Evolutionary conservation across 1,139 yeast species (phyloP), one percentile per base, ranked within the genome.

Genomic region (Hyphopichia burtonii): DNA sequence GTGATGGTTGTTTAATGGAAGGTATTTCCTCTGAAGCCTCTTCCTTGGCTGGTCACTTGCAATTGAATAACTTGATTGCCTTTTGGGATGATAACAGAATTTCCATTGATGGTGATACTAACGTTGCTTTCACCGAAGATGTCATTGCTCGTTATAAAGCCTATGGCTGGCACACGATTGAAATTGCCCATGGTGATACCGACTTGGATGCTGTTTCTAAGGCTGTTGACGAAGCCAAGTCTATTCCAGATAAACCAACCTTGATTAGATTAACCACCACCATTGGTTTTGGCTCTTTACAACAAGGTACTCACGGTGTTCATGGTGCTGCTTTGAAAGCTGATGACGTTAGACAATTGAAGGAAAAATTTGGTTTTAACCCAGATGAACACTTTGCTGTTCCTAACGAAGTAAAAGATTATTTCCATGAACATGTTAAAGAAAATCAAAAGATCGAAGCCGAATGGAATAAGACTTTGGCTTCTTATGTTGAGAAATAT

Each of bases 1-100:
- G 99, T 72, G 99, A 93, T 61, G 99, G 99, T 56, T 94, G 99
- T 76, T 78, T 93, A 78, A 86, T 86, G 93, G 99, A 93, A 77
- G 99, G 99, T 79, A 89, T 93, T 51, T 81, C 97, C 46, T 80
- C 94, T 47, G 99, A 93, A 76, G 95, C 98, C 42, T 78, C 80
- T 56, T 93, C 99, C 35, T 74, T 91, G 50, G 99, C 99, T 52
- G 99, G 99, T 61, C 99, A 93, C 74, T 78, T 93, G 69, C 80
- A 90, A 76, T 83, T 93, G 67, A 90, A 90, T 67, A 91, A 91
- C 78, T 81, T 93, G 74, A 89, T 93, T 68, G 90, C 94, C 46
- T 83, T 93, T 74, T 94, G 94, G 84, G 99, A 93, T 66, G 96
- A 90, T 75, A 93, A 93, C 85, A 85, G 83, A 67, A 91, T 93